Base-by-base conservation (phyloP, 495 filamentous ascomycete species). In the Entonaema liquescens region DNA sequence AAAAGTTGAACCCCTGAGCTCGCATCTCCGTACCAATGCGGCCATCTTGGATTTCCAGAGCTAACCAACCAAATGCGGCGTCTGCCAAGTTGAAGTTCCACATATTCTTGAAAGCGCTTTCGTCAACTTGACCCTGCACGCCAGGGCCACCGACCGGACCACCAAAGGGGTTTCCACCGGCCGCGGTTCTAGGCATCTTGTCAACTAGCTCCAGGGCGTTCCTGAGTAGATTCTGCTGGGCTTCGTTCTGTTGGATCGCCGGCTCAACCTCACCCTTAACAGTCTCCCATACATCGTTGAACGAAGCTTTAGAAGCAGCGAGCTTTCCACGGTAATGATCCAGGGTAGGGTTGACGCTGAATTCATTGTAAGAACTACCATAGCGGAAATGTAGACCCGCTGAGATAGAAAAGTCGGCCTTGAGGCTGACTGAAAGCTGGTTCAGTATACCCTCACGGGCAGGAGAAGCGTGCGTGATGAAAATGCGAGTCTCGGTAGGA, bases 31-130 rank as follows among this genome's bases (percentile, higher is more conserved):
- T 98, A 11, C 93, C 95, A 72, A 99, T 99, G 44, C 96, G 86
- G 23, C 95, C 95, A 74, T 89, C 90, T 75, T 98, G 94, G 49
- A 99, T 88, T 73, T 99, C 95, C 63, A 99, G 82, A 15, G 98
- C 94, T 56, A 99, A 84, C 85, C 91, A 98, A 50, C 95, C 95
- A 77, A 97, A 99, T 12, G 95, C 96, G 36, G 95, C 95, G 82
- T 99, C 95, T 21, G 95, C 95, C 55, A 99, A 81, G 78, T 99
- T 99, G 83, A 99, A 99, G 81, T 99, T 99, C 95, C 95, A 99
- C 96, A 98, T 98, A 74, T 99, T 99, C 85, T 99, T 99, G 85
- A 99, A 99, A 0, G 95, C 95, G 70, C 94, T 97, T 82, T 99
- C 95, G 74, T 99, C 95, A 19, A 99, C 93, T 73, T 96, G 93